Evolutionary conservation across 305 asterid genomes (phyloP).

Genomic region (Fraxinus platypoda): DNA sequence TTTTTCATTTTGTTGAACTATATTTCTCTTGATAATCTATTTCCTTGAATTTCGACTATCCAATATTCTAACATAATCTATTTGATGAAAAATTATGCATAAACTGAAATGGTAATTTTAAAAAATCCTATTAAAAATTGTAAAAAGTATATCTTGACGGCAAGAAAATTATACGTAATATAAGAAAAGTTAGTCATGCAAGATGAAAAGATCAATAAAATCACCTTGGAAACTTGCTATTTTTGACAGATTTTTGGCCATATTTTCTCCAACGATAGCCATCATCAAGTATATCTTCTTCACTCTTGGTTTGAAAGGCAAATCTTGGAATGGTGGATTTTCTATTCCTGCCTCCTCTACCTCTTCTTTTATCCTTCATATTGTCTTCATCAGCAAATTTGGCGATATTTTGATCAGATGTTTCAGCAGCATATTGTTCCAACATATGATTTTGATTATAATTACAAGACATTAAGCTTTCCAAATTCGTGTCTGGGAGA

Average conservation of each 20-base stretch:
- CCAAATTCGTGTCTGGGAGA: conserved; percentile 20
- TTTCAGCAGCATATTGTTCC: background rate
- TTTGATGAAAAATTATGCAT: background rate
- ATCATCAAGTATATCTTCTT: conserved; percentile 66
- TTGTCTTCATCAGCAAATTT: background rate
- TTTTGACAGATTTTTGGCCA: conserved; percentile 65
- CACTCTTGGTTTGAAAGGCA: conserved; percentile 60
- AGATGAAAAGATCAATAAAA: background rate
- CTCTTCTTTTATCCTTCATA: conserved; percentile 14
- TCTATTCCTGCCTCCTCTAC: conserved; percentile 3
- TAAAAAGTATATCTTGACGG: background rate
- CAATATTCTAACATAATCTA: too few relatives aligned
- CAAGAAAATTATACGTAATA: background rate
- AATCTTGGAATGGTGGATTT: conserved; percentile 32
- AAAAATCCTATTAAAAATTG: background rate
- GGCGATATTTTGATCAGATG: background rate
- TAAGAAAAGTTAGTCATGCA: background rate
- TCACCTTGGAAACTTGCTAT: conserved; percentile 57
- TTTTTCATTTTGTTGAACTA: too few relatives aligned
- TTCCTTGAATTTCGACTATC: too few relatives aligned
- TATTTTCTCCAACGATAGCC: conserved; percentile 74
- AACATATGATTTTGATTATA: conserved; percentile 3
- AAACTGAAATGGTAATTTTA: background rate
- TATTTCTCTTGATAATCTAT: too few relatives aligned
- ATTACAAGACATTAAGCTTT: background rate